These are phyloP conservation scores for Sesbania bispinosa DNA, from an alignment of 306 rosid genomes.

Conservation along the genomic window DNA sequence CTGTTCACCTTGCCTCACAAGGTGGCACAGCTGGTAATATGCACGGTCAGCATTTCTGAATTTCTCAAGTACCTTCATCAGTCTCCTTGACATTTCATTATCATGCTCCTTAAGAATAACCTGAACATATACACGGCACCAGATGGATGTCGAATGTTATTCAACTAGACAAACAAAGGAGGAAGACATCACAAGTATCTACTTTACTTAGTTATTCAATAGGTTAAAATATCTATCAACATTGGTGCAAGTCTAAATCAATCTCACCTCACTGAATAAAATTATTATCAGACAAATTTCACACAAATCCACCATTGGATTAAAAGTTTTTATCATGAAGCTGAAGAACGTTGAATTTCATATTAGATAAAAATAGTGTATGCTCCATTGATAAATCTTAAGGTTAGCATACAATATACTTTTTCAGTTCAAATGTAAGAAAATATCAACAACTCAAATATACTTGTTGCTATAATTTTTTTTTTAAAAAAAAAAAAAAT, in stretches of 20 bases:
- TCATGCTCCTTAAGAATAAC: constrained; percentile 53
- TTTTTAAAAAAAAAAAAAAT: too few species aligned
- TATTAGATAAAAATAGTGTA: too few species aligned
- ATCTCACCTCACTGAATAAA: too few species aligned
- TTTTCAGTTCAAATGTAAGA: too few species aligned
- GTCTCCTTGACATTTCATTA: constrained; percentile 83
- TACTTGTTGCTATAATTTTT: too few species aligned
- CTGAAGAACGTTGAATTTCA: too few species aligned
- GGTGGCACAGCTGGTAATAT: constrained; percentile 62
- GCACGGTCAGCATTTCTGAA: constrained; percentile 65
- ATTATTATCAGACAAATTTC: too few species aligned
- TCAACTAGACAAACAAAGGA: neutral
- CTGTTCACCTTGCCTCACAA: constrained; percentile 98
- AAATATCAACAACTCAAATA: too few species aligned
- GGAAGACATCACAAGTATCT: constrained; percentile 1
- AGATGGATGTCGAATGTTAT: neutral
- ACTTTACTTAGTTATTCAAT: neutral
- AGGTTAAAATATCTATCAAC: constrained; percentile 1
- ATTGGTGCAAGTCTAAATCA: neutral
- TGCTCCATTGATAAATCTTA: too few species aligned
- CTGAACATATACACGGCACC: constrained; percentile 41
- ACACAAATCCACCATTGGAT: too few species aligned
- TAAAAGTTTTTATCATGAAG: too few species aligned
- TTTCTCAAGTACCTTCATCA: constrained; percentile 56
- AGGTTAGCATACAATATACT: too few species aligned